Percentiles rank a stretch among this genome's conserved stretches.
phyloP scores from a whole-genome alignment of 305 asterid species.

The Fraxinus xanthoxyloides region DNA sequence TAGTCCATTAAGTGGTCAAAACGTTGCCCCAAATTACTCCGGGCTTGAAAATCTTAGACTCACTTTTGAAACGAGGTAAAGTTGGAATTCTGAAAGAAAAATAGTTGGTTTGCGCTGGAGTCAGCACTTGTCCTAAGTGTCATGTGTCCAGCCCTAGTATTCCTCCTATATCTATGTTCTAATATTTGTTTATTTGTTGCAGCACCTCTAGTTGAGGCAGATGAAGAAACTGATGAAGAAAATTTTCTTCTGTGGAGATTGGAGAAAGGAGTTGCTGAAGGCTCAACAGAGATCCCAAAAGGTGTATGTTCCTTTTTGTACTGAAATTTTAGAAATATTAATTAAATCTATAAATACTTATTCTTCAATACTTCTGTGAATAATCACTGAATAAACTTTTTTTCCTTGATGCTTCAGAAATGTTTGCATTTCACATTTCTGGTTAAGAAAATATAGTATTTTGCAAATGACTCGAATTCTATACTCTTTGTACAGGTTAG shows the following conservation, averaged over 20 bases:
- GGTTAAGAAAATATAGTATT: neutral
- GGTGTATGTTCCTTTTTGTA: conserved; percentile 30
- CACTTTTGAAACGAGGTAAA: neutral
- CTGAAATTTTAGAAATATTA: neutral
- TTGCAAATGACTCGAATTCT: neutral
- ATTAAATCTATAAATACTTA: neutral
- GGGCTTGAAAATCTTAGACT: neutral
- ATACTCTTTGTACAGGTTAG: neutral
- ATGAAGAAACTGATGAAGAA: conserved; percentile 66
- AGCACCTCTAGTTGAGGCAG: conserved; percentile 88
- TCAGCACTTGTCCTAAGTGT: neutral
- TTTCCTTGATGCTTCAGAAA: neutral
- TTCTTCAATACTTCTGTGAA: neutral
- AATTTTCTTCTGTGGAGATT: conserved; percentile 80
- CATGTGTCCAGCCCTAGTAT: neutral
- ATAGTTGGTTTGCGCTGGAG: neutral
- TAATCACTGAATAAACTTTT: neutral
- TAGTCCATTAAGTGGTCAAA: neutral
- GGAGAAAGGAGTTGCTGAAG: conserved; percentile 92
- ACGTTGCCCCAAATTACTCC: neutral
- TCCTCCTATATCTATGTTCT: neutral
- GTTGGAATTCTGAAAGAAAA: neutral
- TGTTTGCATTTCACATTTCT: neutral
- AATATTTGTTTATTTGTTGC: conserved; percentile 20
- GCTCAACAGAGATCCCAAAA: conserved; percentile 79